Evolutionary conservation across 108 stramenopile species (phyloP).

Genomic region (Nannochloropsis gaditana): DNA sequence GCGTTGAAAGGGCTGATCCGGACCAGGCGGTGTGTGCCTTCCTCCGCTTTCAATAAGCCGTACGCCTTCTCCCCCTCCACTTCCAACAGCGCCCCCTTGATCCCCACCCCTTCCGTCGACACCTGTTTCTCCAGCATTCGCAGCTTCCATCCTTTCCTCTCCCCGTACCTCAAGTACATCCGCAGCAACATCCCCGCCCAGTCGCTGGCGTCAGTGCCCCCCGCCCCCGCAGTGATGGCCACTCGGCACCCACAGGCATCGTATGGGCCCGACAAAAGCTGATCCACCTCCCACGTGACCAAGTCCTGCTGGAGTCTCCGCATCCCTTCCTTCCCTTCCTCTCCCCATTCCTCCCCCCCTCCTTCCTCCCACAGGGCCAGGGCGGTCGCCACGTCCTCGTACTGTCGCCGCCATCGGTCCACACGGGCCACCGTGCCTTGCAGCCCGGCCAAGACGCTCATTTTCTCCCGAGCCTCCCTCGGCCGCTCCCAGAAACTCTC

Average conservation of each 20-base stretch:
- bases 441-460: not conserved
- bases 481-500: slow-evolving; percentile 1
- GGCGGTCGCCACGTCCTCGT: slow-evolving; percentile 44
- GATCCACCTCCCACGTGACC: slow-evolving; percentile 46
- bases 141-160: slow-evolving; percentile 43
- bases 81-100: slow-evolving; percentile 73
- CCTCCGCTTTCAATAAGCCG: slow-evolving; percentile 81
- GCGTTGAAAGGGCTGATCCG: slow-evolving; percentile 84
- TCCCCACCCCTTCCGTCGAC: slow-evolving; percentile 74
- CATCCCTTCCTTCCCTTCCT: slow-evolving; percentile 22
- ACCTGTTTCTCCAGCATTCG: slow-evolving; percentile 48
- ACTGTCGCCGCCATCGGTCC: slow-evolving; percentile 28
- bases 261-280: slow-evolving; percentile 40
- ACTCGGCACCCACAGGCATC: slow-evolving; percentile 42
- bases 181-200: slow-evolving; percentile 51
- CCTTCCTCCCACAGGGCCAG: slow-evolving; percentile 35
- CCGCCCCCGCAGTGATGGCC: slow-evolving; percentile 47
- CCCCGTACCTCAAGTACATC: slow-evolving; percentile 51
- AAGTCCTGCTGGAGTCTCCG: slow-evolving; percentile 38
- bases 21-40: slow-evolving; percentile 88
- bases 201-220: slow-evolving; percentile 49
- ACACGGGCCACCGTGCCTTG: not conserved
- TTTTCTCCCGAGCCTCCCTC: not conserved
- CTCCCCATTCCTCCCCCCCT: not conserved
- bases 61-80: slow-evolving; percentile 63